Evolutionary conservation across 129 eudicot genomes (phyloP), one percentile per base, ranked within the genome.

Genomic region (Tagetes patula): DNA sequence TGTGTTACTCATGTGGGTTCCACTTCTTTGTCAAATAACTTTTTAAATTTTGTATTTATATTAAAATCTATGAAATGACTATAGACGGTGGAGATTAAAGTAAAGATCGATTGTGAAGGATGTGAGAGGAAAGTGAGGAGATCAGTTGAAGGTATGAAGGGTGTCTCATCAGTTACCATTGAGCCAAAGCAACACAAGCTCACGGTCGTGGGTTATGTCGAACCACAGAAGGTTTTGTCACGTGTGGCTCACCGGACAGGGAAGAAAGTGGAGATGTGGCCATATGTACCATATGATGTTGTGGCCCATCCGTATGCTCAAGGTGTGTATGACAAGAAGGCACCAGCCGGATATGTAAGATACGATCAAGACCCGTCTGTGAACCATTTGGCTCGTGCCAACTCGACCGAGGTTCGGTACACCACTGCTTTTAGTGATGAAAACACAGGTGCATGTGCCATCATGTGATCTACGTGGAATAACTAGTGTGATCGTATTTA

Each of bases 391-490:
- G 88, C 91, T 6, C 90, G 95, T 4, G 96, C 96, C 2, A 89
- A 81, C 69, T 92, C 98, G 27, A 92, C 95, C 5, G 98, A 92
- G 77, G 98, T 92, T 27, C 79, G 98, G 63, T 92, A 92, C 77
- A 89, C 96, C 54, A 92, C 98, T 1, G 96, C 98, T 1, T 92
- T 92, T 72, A 92, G 98, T 46, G 98, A 92, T 46, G 98, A 92
- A 46, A 92, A 92, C 75, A 81, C 96, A 0, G 59, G 77, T 1
- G 98, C 96, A 2, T 92, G 98, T 82, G 81, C 82, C n/a, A 80
- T 92, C 69, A 92, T 92, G 98, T 92, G 87, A 89, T 74, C 20
- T 4, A 34, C 12, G 20, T 11, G 40, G 14, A 41, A 60, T 60
- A 10, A 34, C 9, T 8, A 33, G 14, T 55, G 4, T 60, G 40